These are phyloP conservation scores for Starmerella vaccinii DNA, from an alignment of 805 yeast genomes.

Conservation along the genomic window DNA sequence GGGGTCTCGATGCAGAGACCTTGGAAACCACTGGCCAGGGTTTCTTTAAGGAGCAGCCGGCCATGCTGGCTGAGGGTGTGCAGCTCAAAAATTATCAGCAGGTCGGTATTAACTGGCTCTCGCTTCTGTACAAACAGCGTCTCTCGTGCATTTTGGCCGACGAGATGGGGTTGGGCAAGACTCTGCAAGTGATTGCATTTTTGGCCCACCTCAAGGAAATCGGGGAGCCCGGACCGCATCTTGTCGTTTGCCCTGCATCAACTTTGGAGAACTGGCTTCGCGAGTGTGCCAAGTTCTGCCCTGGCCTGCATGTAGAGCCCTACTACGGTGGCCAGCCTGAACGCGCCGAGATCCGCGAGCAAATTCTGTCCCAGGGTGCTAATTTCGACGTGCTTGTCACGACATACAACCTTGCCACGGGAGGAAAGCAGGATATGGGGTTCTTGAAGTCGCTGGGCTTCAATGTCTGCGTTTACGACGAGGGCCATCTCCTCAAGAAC, in stretches of 20 bases:
- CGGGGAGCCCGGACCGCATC: conserved; percentile 69
- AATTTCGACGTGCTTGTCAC: conserved; percentile 84
- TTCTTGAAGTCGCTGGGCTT: conserved; percentile 67
- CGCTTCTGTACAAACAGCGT: conserved; percentile 61
- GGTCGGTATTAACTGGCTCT: conserved; percentile 94
- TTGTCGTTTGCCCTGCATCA: conserved; percentile 91
- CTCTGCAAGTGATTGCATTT: conserved; percentile 91
- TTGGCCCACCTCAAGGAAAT: conserved; percentile 69
- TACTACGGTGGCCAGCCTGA: conserved; percentile 84
- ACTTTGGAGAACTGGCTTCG: conserved; percentile 96
- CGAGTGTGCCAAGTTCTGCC: conserved; percentile 84
- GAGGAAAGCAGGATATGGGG: conserved; percentile 67
- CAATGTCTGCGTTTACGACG: conserved; percentile 88
- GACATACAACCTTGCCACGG: conserved; percentile 85
- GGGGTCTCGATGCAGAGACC: conserved; percentile 81
- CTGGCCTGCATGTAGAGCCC: conserved; percentile 69
- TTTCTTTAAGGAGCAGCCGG: conserved; percentile 59
- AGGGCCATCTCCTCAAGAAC: conserved; percentile 94
- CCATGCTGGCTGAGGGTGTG: conserved; percentile 49
- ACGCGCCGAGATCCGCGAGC: conserved; percentile 72
- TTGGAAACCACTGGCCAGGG: conserved; percentile 38
- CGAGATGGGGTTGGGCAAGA: conserved; percentile 96
- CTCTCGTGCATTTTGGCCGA: conserved; percentile 93
- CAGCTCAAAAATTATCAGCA: conserved; percentile 82
- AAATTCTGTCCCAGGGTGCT: conserved; percentile 42